phyloP scores from a whole-genome alignment of 768 basidiomycete species.

The Pholiota conissans region DNA sequence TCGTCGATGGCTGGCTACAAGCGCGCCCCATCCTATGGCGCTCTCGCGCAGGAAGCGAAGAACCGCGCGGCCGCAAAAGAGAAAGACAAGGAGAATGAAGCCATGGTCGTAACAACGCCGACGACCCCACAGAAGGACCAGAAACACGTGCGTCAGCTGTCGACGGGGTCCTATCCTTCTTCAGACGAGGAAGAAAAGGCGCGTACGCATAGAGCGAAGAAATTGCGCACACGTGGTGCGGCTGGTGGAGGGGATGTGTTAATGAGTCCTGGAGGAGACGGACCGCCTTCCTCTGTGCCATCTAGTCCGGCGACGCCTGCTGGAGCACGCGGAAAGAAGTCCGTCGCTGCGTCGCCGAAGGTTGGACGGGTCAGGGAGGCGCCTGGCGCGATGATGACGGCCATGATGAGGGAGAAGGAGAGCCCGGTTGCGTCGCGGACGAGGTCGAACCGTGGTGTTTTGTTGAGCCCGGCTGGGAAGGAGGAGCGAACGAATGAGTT shows the following conservation, averaged over 20 bases:
- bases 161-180: constrained; percentile 45
- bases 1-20: constrained; percentile 37
- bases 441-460: neutral
- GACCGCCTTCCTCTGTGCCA: constrained; percentile 16
- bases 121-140: constrained; percentile 1
- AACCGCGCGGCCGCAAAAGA: neutral
- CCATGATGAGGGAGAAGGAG: neutral
- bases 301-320: constrained; percentile 11
- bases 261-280: neutral
- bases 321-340: neutral
- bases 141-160: constrained; percentile 31
- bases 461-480: neutral
- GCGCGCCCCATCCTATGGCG: constrained; percentile 62
- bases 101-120: neutral
- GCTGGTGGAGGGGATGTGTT: neutral
- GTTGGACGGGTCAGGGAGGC: neutral
- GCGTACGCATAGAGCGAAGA: constrained; percentile 62
- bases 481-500: neutral
- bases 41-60: constrained; percentile 30
- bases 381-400: no score
- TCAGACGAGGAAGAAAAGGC: constrained; percentile 79
- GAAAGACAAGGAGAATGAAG: neutral
- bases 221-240: constrained; percentile 35
- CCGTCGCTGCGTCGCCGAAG: neutral
- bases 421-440: neutral